Percentiles rank a stretch among this genome's conserved stretches.
These are phyloP conservation scores for Citrullus colocynthis DNA, from an alignment of 306 rosid species.

Conservation along the genomic window DNA sequence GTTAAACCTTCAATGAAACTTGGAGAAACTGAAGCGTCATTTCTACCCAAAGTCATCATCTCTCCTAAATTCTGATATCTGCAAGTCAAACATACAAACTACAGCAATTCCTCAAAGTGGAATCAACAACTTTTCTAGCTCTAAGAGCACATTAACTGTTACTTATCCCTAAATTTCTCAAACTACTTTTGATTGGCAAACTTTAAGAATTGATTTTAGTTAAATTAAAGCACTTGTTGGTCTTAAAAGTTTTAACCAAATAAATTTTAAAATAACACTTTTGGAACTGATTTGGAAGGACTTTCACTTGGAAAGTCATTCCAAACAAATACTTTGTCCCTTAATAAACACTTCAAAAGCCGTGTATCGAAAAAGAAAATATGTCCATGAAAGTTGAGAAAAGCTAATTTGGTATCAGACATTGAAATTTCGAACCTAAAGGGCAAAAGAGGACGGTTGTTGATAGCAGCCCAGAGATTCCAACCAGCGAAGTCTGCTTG, in stretches of 20 bases:
- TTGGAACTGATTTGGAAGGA: too few relatives aligned
- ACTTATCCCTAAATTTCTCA: neutral
- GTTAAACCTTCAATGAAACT: conserved; percentile 88
- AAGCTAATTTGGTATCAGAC: neutral
- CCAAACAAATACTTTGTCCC: neutral
- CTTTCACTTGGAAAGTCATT: too few relatives aligned
- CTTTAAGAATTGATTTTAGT: neutral
- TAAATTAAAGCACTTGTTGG: neutral
- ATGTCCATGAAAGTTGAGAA: neutral
- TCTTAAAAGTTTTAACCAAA: neutral
- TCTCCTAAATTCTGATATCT: conserved; percentile 96
- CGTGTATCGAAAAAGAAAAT: neutral
- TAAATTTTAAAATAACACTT: neutral
- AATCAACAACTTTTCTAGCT: neutral
- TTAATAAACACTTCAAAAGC: neutral
- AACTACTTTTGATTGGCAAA: neutral
- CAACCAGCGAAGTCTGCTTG: conserved; percentile 96
- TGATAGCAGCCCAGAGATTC: conserved; percentile 98
- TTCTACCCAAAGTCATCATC: conserved; percentile 90
- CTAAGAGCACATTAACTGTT: neutral
- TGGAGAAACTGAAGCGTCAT: conserved; percentile 82
- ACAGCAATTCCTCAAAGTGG: neutral
- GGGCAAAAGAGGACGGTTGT: conserved; percentile 86
- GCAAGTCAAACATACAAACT: conserved; percentile 6
- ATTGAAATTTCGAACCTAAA: conserved; percentile 35